Evolutionary conservation across 2,329 filamentous ascomycete species (phyloP), one percentile per base, ranked within the genome.

Genomic region (Phoma sp.): DNA sequence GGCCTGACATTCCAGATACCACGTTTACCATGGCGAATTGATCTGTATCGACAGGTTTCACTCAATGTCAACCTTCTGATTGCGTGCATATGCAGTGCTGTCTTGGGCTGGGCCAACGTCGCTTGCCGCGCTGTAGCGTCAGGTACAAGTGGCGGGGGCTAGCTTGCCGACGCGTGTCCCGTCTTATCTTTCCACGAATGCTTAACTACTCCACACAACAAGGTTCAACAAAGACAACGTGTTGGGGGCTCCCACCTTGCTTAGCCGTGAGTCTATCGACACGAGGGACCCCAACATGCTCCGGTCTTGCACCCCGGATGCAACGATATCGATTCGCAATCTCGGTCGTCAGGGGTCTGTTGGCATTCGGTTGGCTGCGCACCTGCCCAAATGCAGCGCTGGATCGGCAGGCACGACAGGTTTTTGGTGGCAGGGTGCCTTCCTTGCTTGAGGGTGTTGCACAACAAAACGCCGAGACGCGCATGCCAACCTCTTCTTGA

Each of bases 361-460:
- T 45, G 28, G 34, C 34, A 34, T 43, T 54, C 34, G 45, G 45
- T 48, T 45, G 50, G 40, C 36, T 46, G 50, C 47, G 49, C 45
- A 48, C 54, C 38, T 51, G 46, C 49, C 53, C 47, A 15, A 30
- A 57, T 48, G 39, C 38, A 53, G 53, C 29, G 15, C 17, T 42
- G 20, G 52, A 58, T 60, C 59, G 48, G 54, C 59, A 62, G 57
- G 56, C 43, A 62, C 59, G 42, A 55, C 51, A 43, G 48, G 51
- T 32, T 56, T 54, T 42, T n/a, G 36, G 36, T 37, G 36, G 47
- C 47, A 53, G 50, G 49, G 53, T 53, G 47, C 32, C 21, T 57
- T 53, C 59, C 59, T 62, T 59, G 53, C 59, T 59, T 59, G 28
- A 33, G 28, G 43, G 26, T 42, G 59, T 62, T 60, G 59, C 54